Conservation (phyloP, 352 stramenopile species). For the Globisporangium irregulare region DNA sequence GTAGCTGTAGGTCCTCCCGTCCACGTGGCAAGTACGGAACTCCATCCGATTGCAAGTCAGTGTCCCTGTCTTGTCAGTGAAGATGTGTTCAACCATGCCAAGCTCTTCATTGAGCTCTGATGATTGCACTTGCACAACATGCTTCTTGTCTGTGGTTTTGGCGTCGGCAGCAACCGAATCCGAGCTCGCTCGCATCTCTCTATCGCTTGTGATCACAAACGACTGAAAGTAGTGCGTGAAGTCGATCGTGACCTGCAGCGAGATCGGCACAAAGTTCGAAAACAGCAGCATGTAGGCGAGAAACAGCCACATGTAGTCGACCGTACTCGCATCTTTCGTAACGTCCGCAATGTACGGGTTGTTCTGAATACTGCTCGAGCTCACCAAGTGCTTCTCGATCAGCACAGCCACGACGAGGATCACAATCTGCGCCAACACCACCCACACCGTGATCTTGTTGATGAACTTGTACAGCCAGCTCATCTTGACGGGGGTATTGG, state of each 20-base stretch:
- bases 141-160: constrained; percentile 33
- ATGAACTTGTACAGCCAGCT: constrained; percentile 75
- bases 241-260: constrained; percentile 88
- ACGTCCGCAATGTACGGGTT: constrained; percentile 48
- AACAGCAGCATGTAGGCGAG: constrained; percentile 90
- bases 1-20: constrained; percentile 62
- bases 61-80: constrained; percentile 94
- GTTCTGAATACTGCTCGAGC: constrained; percentile 22
- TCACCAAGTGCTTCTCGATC: constrained; percentile 38
- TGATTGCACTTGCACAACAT: constrained; percentile 60
- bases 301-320: constrained; percentile 56
- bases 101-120: constrained; percentile 91
- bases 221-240: constrained; percentile 84
- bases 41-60: constrained; percentile 93
- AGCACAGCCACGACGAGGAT: constrained; percentile 50
- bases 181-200: constrained; percentile 55
- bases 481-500: constrained; percentile 66
- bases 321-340: constrained; percentile 26
- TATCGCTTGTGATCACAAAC: constrained; percentile 61
- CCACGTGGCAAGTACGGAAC: constrained; percentile 91
- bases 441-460: constrained; percentile 76
- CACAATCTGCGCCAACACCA: constrained; percentile 67
- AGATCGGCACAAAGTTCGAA: constrained; percentile 92
- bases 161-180: not conserved
- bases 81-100: constrained; percentile 96